Evolutionary conservation across 441 rosid species (phyloP).

Genomic region (Omphalea diandra): DNA sequence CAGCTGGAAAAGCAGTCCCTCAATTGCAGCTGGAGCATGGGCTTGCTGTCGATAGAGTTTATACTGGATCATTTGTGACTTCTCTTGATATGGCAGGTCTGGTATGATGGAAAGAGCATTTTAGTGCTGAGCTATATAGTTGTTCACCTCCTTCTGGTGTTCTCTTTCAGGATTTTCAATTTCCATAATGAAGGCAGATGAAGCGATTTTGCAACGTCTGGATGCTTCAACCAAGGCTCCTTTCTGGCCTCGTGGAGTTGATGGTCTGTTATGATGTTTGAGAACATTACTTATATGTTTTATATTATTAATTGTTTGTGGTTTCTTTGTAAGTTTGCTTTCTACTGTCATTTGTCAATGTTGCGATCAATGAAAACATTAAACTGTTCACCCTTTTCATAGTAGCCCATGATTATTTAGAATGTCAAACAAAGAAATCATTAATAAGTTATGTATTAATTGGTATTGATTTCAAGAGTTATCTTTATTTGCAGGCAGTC

Average conservation of each 20-base stretch:
- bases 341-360: neutral
- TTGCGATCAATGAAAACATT: conserved; percentile 11
- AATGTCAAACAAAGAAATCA: neutral
- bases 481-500: conserved; percentile 54
- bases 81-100: conserved; percentile 99
- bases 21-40: conserved; percentile 94
- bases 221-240: conserved; percentile 99
- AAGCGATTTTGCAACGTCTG: conserved; percentile 58
- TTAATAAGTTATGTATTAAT: neutral
- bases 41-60: conserved; percentile 96
- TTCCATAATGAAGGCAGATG: conserved; percentile 90
- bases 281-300: conserved; percentile 18
- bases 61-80: conserved; percentile 95
- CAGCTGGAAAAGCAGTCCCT: conserved; percentile 89
- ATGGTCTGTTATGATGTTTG: conserved; percentile 53
- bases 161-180: conserved; percentile 78
- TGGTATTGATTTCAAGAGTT: conserved; percentile 20
- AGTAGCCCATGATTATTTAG: neutral
- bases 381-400: neutral
- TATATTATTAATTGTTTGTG: conserved; percentile 13
- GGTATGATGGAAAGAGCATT: conserved; percentile 20
- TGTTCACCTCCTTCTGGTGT: conserved; percentile 20
- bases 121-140: conserved; percentile 12
- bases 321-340: conserved; percentile 10
- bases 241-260: conserved; percentile 88